Evolutionary conservation across 2,329 filamentous ascomycete species (phyloP), one percentile per base, ranked within the genome.

Genomic region (Macrophomina tecta): DNA sequence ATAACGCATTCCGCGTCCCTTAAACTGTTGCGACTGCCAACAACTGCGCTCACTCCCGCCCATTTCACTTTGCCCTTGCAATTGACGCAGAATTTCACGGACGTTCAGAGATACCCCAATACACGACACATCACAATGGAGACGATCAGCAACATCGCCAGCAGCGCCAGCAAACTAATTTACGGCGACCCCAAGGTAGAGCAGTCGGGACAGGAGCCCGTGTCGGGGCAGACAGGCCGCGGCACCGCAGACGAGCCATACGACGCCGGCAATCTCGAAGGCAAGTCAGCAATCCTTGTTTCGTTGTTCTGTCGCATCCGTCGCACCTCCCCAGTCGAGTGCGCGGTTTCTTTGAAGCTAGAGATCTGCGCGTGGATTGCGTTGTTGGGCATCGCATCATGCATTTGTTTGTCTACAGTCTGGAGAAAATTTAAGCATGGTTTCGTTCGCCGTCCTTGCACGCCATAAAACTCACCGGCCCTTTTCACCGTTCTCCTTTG

Each of bases 211-310:
- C 78, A 80, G 71, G 92, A 96, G 80, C 92, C 92, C 18, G 77
- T 93, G 52, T 90, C 91, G 23, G 92, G 92, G 28, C 81, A 87
- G 62, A 81, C 84, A 67, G 92, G 92, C 46, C 82, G 90, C 75
- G 90, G 91, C 4, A 84, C 85, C 30, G 84, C 83, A 51, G 87
- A 86, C 12, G 89, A 94, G 76, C 92, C 92, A 0, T 96, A 89
- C 72, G 92, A 95, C 74, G 87, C 88, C 67, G 92, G 92, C 58
- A 95, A 95, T 76, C 80, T 86, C n/a, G 84, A 87, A 82, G 85
- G 83, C 87, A 77, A 71, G 80, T 53, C 28, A 34, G 28, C 9
- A 32, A 49, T 28, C 45, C 16, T 32, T 55, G 23, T 38, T 51
- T 70, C 32, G 38, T 58, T 23, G 14, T 46, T 46, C 16, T 60